These are phyloP conservation scores for Inga oerstediana DNA, from an alignment of 306 rosid genomes.

Conservation along the genomic window DNA sequence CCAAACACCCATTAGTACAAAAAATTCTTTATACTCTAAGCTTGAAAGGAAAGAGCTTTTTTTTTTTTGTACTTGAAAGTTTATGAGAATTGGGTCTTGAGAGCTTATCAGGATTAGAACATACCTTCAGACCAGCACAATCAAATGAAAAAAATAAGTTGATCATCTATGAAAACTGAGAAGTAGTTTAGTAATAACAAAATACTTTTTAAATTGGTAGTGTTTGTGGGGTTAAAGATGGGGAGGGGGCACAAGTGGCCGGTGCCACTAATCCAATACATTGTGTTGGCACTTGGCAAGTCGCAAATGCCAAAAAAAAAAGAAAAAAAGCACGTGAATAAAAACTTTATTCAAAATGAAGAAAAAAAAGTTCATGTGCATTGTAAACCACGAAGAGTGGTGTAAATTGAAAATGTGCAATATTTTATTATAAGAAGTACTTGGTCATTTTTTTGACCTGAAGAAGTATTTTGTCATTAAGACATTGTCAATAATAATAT, in stretches of 20 bases:
- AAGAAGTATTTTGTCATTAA: too few relatives aligned
- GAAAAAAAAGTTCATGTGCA: background rate
- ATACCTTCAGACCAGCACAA: too few relatives aligned
- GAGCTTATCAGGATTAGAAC: too few relatives aligned
- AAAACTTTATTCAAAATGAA: background rate
- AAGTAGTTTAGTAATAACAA: background rate
- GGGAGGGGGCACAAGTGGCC: background rate
- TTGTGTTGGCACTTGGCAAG: background rate
- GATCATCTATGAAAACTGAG: too few relatives aligned
- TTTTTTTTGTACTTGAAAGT: too few relatives aligned
- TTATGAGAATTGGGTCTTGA: too few relatives aligned
- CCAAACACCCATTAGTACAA: too few relatives aligned
- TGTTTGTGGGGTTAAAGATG: background rate
- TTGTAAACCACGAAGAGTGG: background rate
- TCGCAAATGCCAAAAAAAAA: background rate
- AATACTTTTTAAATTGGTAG: background rate
- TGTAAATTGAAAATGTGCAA: background rate
- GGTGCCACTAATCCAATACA: background rate
- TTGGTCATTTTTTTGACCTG: too few relatives aligned
- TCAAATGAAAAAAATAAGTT: too few relatives aligned
- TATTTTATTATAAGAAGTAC: background rate
- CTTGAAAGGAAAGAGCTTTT: too few relatives aligned
- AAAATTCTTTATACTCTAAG: too few relatives aligned
- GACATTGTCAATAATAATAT: background rate
- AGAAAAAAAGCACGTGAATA: background rate